These are phyloP conservation scores for Penicillium pancosmium DNA, from an alignment of 495 filamentous ascomycete species.

Conservation along the genomic window DNA sequence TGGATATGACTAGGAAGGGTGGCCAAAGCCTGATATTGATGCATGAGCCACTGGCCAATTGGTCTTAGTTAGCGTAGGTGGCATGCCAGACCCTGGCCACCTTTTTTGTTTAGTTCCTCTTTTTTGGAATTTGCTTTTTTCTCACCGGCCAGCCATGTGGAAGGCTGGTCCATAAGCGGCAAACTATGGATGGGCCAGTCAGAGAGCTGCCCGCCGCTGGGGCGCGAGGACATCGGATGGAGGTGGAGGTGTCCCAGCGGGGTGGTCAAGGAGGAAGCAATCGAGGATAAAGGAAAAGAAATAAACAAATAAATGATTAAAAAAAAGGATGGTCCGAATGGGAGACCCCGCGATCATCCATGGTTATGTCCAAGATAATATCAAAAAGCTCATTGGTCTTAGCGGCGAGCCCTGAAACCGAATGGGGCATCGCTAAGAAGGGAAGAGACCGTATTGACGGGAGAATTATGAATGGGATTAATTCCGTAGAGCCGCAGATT, in stretches of 20 bases:
- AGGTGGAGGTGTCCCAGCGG: slow-evolving; percentile 16
- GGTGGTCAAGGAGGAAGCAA: slow-evolving; percentile 4
- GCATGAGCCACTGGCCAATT: neutral
- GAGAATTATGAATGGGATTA: neutral
- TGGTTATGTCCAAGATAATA: slow-evolving; percentile 9
- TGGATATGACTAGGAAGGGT: slow-evolving; percentile 10
- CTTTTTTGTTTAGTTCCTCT: neutral
- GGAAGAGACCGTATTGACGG: neutral
- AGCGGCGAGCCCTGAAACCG: slow-evolving; percentile 20
- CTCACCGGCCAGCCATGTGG: slow-evolving; percentile 6
- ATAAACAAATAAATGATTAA: slow-evolving; percentile 6
- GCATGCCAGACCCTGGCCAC: neutral
- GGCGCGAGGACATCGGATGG: slow-evolving; percentile 5
- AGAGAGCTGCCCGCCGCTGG: slow-evolving; percentile 29
- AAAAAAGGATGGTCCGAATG: slow-evolving; percentile 4
- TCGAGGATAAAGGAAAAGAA: slow-evolving; percentile 8
- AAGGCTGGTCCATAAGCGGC: slow-evolving; percentile 3
- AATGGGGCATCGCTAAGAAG: slow-evolving; percentile 1
- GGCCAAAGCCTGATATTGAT: slow-evolving; percentile 1
- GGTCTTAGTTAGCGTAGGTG: neutral
- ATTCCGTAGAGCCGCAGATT: neutral
- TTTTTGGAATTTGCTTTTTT: slow-evolving; percentile 1
- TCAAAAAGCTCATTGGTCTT: slow-evolving; percentile 14
- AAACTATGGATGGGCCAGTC: slow-evolving; percentile 23
- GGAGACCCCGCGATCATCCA: slow-evolving; percentile 18